A percentile compares a stretch with the other conserved stretches of the same genome.
phyloP scores from a whole-genome alignment of 805 yeast species.

The Saccharomycopsis fermentans region DNA sequence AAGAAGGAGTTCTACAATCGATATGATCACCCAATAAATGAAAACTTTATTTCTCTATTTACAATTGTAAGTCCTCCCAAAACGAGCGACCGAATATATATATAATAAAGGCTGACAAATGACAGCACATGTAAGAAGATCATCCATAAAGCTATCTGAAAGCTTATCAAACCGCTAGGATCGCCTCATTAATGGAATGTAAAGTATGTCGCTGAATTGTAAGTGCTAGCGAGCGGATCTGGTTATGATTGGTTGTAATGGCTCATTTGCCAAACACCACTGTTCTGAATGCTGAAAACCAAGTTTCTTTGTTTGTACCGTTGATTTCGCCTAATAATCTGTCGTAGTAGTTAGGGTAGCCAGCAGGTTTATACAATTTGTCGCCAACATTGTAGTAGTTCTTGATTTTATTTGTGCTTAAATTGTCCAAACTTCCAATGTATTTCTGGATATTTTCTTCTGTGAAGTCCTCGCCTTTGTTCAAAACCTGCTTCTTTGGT shows the following conservation, averaged over 20 bases:
- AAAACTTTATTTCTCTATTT: too few relatives aligned
- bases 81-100: too few relatives aligned
- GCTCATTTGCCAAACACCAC: slow-evolving; percentile 61
- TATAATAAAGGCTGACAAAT: too few relatives aligned
- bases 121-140: too few relatives aligned
- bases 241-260: background rate
- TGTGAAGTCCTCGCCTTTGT: slow-evolving; percentile 34
- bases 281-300: slow-evolving; percentile 58
- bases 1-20: too few relatives aligned
- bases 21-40: too few relatives aligned
- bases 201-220: too few relatives aligned
- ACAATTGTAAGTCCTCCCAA: too few relatives aligned
- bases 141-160: too few relatives aligned
- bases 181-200: too few relatives aligned
- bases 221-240: background rate
- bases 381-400: slow-evolving; percentile 55
- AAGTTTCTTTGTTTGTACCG: slow-evolving; percentile 60
- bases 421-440: slow-evolving; percentile 21
- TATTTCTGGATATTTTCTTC: slow-evolving; percentile 49
- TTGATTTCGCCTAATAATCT: slow-evolving; percentile 60
- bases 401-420: slow-evolving; percentile 18
- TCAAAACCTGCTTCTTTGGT: slow-evolving; percentile 27
- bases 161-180: too few relatives aligned
- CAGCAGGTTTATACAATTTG: slow-evolving; percentile 67
- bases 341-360: slow-evolving; percentile 70